Evolutionary conservation across 1,284 basidiomycete species (phyloP), one percentile per base, ranked within the genome.

Genomic region (Sanghuangporus sanghuang): DNA sequence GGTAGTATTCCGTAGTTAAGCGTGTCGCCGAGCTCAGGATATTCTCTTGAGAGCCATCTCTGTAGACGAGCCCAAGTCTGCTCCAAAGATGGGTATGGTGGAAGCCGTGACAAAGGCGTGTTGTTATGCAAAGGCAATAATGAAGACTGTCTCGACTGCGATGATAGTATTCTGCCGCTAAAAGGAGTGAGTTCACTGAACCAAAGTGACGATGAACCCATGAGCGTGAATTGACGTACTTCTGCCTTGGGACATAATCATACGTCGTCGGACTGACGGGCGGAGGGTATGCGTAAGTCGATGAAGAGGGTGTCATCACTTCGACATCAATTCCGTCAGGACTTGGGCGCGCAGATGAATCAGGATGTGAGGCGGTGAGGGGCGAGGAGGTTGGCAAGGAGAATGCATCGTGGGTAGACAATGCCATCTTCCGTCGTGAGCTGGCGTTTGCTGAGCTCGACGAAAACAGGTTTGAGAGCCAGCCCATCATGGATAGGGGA

Each of bases 1-100:
- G 87, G 86, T 48, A 88, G 79, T 66, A 92, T 90, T 66, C 92
- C 92, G 68, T 89, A 90, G 74, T 95, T 95, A 68, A 96, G 86
- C 21, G 93, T 95, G 73, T 96, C 93, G 49, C 90, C 89, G 18
- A 96, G 84, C 71, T 96, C 93, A 48, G 93, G 93, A 75, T 95
- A 95, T 75, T 94, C 87, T 65, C 86, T 83, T 64, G 76, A 78
- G 32, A 96, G 85, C 83, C 91, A 93, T 23, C 77, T 74, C 64
- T 87, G 86, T 57, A 96, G 80, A 38, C 93, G 87, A 68, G 83
- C 80, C 90, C 93, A 95, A 0, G 93, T 93, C 61, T 82, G 81
- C 23, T 82, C 76, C 23, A 95, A 77, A 27, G 92, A 86, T 2
- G 93, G 92, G 73, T 92, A 93, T 39, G 78, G 71, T 1, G 79